These are phyloP conservation scores for Tetraselmis chui DNA, from an alignment of 139 green algal species.

Conservation along the genomic window DNA sequence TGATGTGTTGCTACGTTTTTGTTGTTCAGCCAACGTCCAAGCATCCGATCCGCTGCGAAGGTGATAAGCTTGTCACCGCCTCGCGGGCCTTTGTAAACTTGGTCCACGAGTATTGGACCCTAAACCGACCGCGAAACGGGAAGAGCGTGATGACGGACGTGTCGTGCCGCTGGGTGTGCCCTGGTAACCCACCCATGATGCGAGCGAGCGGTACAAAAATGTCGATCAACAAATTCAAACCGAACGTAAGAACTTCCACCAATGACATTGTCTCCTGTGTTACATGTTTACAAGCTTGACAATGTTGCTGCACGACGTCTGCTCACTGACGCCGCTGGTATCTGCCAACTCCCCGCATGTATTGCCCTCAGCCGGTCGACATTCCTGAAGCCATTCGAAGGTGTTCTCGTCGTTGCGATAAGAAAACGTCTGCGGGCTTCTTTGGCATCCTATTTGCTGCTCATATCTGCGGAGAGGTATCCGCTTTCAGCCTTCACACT, in stretches of 20 bases:
- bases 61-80: not conserved
- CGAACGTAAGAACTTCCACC: no score
- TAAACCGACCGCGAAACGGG: not conserved
- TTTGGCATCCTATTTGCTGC: not conserved
- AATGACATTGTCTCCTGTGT: no score
- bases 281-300: no score
- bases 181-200: not conserved
- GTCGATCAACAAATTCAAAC: not conserved
- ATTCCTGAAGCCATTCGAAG: not conserved
- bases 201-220: not conserved
- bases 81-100: not conserved
- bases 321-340: no score
- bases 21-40: not conserved
- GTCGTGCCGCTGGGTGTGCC: not conserved
- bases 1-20: no score
- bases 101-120: not conserved
- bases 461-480: not conserved
- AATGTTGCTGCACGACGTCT: no score
- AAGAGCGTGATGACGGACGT: not conserved
- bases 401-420: not conserved
- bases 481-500: not conserved
- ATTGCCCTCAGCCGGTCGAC: not conserved
- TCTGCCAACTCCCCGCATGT: no score
- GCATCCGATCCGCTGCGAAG: not conserved
- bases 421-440: not conserved